Evolutionary conservation across 495 filamentous ascomycete genomes (phyloP).

Genomic region (Halenospora varia): DNA sequence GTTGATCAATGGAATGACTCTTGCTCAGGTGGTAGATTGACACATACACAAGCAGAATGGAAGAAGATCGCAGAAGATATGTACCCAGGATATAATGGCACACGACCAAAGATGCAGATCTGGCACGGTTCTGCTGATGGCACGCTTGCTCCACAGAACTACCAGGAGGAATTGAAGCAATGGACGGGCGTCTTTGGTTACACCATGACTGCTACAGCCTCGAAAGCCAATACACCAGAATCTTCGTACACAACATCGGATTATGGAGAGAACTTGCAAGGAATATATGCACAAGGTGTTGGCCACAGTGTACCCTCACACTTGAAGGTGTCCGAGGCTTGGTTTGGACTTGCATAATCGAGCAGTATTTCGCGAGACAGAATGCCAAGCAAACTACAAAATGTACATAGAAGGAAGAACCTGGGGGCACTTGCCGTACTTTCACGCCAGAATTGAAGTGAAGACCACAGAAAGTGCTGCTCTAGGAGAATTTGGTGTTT

Average conservation of each 20-base stretch:
- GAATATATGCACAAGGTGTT: constrained; percentile 29
- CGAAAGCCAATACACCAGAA: constrained; percentile 25
- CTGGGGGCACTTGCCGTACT: too few species aligned
- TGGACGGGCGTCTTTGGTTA: constrained; percentile 44
- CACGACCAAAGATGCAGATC: constrained; percentile 52
- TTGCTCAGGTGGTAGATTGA: constrained; percentile 36
- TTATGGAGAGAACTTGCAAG: constrained; percentile 41
- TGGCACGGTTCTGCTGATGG: constrained; percentile 48
- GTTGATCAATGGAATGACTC: constrained; percentile 42
- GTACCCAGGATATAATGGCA: constrained; percentile 45
- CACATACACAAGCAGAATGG: constrained; percentile 36
- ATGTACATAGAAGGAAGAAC: too few species aligned
- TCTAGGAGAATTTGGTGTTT: too few species aligned
- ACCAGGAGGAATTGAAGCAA: constrained; percentile 48
- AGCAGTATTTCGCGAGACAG: too few species aligned
- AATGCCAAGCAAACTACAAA: too few species aligned
- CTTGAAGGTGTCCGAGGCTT: constrained; percentile 6
- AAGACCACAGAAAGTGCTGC: too few species aligned
- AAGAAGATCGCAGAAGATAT: constrained; percentile 38
- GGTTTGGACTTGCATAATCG: constrained; percentile 6
- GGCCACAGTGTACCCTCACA: constrained; percentile 23
- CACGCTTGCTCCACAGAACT: constrained; percentile 42
- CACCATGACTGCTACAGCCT: constrained; percentile 30
- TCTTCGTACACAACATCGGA: constrained; percentile 39
- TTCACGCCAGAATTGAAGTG: too few species aligned